Evolutionary conservation across 1,284 basidiomycete species (phyloP), one percentile per base, ranked within the genome.

Genomic region (Malassezia yamatoensis): DNA sequence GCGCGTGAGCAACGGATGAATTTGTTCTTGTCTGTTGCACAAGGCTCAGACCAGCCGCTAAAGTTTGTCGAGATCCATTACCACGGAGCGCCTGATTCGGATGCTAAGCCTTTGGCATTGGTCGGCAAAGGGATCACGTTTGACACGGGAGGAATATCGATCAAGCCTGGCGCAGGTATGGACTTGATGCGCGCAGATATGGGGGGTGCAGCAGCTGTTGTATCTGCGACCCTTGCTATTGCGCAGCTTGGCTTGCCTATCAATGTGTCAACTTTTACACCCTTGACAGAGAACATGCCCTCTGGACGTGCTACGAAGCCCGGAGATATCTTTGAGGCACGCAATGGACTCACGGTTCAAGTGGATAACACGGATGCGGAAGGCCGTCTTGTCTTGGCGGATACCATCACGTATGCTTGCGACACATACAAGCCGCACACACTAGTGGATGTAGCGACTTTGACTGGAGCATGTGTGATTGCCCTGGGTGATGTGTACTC

Each of bases 341-440:
- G 88, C 83, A 90, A 89, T 70, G 88, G 88, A 39, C 88, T 88
- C 75, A 83, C 85, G 0, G 81, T 91, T 34, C 87, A 90, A 72
- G 82, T 90, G 37, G 87, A 90, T 77, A 90, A 90, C 76, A 90
- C 88, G 5, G 88, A 90, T 70, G 87, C 87, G 4, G 87, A 89
- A 71, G 88, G 89, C 16, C 83, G 89, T 29, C 79, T 91, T 20
- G 79, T 90, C 20, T 51, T 68, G n/a, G 69, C 74, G 80, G 88
- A 91, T 73, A 86, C 88, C 2, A 81, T 91, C 47, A 87, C 87
- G 74, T 91, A 90, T 72, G 82, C 83, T n/a, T 82, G 84, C 0
- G 83, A 85, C 7, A 79, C 81, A 46, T 88, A 81, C 79, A 86
- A 85, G 74, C 84, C 88, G 0, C 83, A 86, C 70, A 88, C 86